These are phyloP conservation scores for Jacaranda copaia DNA, from an alignment of 257 asterid genomes.

Conservation along the genomic window DNA sequence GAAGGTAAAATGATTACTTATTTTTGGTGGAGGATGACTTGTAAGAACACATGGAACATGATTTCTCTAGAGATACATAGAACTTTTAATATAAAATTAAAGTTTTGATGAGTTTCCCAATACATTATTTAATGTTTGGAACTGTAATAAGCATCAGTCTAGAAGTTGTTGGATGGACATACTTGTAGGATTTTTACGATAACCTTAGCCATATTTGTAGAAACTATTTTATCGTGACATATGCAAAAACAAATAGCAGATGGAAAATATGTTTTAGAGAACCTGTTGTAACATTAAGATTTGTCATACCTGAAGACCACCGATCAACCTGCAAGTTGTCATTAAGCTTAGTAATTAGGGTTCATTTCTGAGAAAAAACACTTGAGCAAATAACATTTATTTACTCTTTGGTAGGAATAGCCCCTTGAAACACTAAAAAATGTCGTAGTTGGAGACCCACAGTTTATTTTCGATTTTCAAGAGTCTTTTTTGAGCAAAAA, in stretches of 20 bases:
- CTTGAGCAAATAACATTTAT: conserved; percentile 1
- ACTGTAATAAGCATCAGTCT: neutral
- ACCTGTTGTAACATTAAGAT: neutral
- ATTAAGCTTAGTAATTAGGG: conserved; percentile 1
- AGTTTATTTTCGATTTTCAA: neutral
- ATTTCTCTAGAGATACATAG: neutral
- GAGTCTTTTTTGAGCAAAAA: neutral
- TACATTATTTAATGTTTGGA: neutral
- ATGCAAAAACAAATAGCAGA: neutral
- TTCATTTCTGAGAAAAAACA: neutral
- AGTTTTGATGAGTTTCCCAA: neutral
- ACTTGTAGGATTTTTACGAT: neutral
- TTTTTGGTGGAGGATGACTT: neutral
- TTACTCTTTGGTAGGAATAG: too few relatives aligned
- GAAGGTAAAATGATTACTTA: neutral
- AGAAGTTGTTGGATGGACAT: conserved; percentile 12
- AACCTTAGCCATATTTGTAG: neutral
- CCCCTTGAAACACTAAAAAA: neutral
- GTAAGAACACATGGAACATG: neutral
- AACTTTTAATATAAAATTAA: neutral
- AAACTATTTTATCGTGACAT: neutral
- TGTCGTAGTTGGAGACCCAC: neutral
- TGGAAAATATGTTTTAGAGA: conserved; percentile 4
- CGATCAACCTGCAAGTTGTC: neutral
- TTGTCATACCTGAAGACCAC: too few relatives aligned